phyloP scores from a whole-genome alignment of 2,329 filamentous ascomycete genomes.

The Rhinocladiella similis region DNA sequence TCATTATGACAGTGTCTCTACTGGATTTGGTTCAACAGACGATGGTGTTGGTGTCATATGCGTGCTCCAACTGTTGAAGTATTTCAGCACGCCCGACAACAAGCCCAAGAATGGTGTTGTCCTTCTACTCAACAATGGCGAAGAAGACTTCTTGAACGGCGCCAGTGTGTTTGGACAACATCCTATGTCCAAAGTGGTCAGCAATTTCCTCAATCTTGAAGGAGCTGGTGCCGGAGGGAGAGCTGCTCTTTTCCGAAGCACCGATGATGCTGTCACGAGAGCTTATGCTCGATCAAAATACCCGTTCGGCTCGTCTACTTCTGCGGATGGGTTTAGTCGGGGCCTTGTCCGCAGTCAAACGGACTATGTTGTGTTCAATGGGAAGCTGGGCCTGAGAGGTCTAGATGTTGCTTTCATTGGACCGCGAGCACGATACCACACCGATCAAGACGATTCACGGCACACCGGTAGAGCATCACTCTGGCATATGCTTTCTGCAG shows the following conservation, averaged over 20 bases:
- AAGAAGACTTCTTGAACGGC: slow-evolving; percentile 89
- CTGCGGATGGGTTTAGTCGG: slow-evolving; percentile 78
- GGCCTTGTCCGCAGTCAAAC: slow-evolving; percentile 82
- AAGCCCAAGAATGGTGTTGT: slow-evolving; percentile 79
- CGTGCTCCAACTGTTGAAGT: slow-evolving; percentile 78
- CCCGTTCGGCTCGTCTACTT: slow-evolving; percentile 82
- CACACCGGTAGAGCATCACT: slow-evolving; percentile 68
- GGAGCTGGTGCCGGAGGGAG: slow-evolving; percentile 89
- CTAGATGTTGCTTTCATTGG: slow-evolving; percentile 90
- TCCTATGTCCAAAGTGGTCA: slow-evolving; percentile 74
- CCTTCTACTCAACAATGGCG: slow-evolving; percentile 88
- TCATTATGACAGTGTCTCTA: slow-evolving; percentile 92
- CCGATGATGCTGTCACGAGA: slow-evolving; percentile 80
- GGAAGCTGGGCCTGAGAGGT: slow-evolving; percentile 76
- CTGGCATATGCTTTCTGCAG: slow-evolving; percentile 93
- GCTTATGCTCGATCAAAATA: slow-evolving; percentile 71
- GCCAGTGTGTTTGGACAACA: slow-evolving; percentile 82
- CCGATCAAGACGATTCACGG: slow-evolving; percentile 78
- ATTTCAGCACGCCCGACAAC: slow-evolving; percentile 73
- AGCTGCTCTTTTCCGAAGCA: slow-evolving; percentile 82
- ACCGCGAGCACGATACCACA: slow-evolving; percentile 86
- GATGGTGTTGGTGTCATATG: slow-evolving; percentile 90
- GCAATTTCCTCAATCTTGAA: slow-evolving; percentile 92
- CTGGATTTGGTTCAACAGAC: slow-evolving; percentile 89
- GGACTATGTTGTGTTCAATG: slow-evolving; percentile 82